Evolutionary conservation across 2,329 filamentous ascomycete species (phyloP).

Genomic region (Exophiala alcalophila): DNA sequence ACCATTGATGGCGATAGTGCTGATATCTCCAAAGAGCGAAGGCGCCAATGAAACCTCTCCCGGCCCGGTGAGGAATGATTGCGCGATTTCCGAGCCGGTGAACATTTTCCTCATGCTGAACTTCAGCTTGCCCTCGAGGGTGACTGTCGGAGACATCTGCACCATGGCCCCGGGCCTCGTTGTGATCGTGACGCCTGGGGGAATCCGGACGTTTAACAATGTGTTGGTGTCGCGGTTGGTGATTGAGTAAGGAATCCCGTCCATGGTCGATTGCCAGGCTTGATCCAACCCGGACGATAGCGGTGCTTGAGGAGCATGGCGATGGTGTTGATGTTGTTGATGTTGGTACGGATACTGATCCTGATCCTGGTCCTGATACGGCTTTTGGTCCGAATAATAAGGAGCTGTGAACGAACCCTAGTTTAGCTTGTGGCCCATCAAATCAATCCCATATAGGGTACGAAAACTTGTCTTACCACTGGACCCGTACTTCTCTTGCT

Average conservation of each 20-base stretch:
- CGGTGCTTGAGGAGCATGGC: conserved; percentile 4
- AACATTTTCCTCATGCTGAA: conserved; percentile 27
- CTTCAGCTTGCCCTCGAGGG: conserved; percentile 19
- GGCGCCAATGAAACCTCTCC: conserved; percentile 22
- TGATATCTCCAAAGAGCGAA: conserved; percentile 21
- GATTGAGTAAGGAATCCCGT: conserved; percentile 20
- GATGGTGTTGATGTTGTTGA: conserved; percentile 3
- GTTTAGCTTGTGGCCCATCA: too few species aligned
- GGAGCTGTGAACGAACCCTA: conserved; percentile 5
- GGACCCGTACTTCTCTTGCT: conserved; percentile 8
- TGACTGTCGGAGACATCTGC: conserved; percentile 22
- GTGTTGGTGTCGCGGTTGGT: conserved; percentile 24
- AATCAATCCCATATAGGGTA: too few species aligned
- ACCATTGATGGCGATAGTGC: conserved; percentile 18
- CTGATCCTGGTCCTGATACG: conserved; percentile 8
- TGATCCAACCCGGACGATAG: neutral
- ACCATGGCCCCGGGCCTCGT: conserved; percentile 24
- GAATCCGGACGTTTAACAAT: conserved; percentile 17
- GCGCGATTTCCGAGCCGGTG: conserved; percentile 20
- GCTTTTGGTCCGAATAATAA: conserved; percentile 10
- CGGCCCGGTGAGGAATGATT: conserved; percentile 17
- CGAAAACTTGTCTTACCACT: conserved; percentile 5
- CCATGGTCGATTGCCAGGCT: conserved; percentile 7
- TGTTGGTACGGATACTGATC: conserved; percentile 4
- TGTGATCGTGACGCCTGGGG: conserved; percentile 16